phyloP scores from a whole-genome alignment of 345 rosid genomes.

The Eucalyptus victrix region DNA sequence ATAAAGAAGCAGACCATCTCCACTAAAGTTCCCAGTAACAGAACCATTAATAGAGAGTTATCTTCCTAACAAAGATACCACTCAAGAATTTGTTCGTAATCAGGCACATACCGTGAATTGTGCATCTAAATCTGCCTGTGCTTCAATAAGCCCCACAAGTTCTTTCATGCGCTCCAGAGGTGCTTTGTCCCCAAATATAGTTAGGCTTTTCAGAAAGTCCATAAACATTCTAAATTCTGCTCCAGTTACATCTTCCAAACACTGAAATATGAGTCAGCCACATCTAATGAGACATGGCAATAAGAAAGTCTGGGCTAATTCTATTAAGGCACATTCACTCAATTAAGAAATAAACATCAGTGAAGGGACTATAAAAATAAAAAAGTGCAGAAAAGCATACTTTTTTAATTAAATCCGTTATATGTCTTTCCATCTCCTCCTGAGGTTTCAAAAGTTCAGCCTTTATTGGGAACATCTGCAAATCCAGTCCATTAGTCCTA shows the following conservation, averaged over 20 bases:
- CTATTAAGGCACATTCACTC: not conserved
- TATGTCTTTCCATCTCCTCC: conserved; percentile 94
- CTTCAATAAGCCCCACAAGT: conserved; percentile 82
- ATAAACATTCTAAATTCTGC: conserved; percentile 96
- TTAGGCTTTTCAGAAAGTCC: conserved; percentile 88
- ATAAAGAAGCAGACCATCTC: not conserved
- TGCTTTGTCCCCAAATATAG: conserved; percentile 91
- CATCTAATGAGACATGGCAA: not conserved
- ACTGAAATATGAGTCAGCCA: conserved; percentile 27
- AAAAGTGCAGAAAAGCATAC: not conserved
- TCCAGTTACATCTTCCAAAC: conserved; percentile 95
- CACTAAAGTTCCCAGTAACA: not conserved
- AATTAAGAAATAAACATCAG: not conserved
- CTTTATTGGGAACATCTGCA: conserved; percentile 85
- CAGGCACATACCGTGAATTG: conserved; percentile 61
- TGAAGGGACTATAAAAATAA: not conserved
- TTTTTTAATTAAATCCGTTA: conserved; percentile 86
- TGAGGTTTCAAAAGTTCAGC: conserved; percentile 88
- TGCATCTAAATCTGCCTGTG: conserved; percentile 93
- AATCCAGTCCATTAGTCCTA: not conserved
- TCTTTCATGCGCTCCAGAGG: conserved; percentile 92
- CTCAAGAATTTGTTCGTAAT: not conserved
- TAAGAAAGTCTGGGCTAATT: not conserved
- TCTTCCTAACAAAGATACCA: not conserved
- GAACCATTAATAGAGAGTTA: not conserved